phyloP scores from a whole-genome alignment of 345 rosid genomes.

The Salix udensis region DNA sequence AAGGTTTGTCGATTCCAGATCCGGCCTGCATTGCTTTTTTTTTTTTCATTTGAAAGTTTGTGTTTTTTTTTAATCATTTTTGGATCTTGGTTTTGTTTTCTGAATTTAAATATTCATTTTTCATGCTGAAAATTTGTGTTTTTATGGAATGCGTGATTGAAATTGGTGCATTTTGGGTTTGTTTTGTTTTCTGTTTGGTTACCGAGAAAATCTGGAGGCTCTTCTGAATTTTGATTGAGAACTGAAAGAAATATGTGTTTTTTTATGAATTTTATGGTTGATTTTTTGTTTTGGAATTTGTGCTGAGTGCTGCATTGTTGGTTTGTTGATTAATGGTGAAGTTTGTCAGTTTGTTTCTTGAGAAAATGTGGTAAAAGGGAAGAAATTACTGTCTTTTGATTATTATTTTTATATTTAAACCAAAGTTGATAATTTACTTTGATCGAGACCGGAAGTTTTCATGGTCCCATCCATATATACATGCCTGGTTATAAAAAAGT shows the following conservation, averaged over 20 bases:
- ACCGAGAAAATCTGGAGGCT: conserved; percentile 3
- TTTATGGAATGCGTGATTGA: not conserved
- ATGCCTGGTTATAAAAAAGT: not conserved
- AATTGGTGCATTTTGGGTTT: conserved; percentile 7
- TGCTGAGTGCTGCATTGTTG: not conserved
- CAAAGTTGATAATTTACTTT: not conserved
- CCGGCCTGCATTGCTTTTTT: conserved; percentile 19
- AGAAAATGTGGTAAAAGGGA: not conserved
- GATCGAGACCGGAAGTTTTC: not conserved
- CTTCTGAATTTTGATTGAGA: not conserved
- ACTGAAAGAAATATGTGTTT: not conserved
- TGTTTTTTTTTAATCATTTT: not conserved
- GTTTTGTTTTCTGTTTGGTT: conserved; percentile 2
- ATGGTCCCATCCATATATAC: not conserved
- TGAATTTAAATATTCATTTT: not conserved
- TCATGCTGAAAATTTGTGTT: not conserved
- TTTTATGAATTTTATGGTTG: not conserved
- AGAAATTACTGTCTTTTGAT: not conserved
- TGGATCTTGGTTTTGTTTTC: not conserved
- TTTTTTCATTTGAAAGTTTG: not conserved
- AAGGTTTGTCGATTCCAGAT: conserved; percentile 8
- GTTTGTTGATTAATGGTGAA: not conserved
- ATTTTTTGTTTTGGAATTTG: not conserved
- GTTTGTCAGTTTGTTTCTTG: not conserved
- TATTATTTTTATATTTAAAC: no score